Evolutionary conservation across 768 basidiomycete species (phyloP).

Genomic region (Calvatia gigantea): DNA sequence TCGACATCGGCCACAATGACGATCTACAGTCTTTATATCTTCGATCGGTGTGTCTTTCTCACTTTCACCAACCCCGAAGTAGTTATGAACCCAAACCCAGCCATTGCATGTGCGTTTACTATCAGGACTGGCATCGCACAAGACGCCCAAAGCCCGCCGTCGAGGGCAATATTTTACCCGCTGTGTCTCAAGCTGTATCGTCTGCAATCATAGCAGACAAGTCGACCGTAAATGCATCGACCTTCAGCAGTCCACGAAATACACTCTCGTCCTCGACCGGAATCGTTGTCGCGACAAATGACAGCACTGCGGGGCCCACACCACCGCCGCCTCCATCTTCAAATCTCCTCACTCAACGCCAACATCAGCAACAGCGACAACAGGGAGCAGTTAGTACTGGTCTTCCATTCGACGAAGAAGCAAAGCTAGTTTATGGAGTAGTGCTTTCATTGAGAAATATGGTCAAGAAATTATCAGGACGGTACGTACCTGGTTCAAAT

Average conservation of each 20-base stretch:
- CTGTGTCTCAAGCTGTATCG: slow-evolving; percentile 69
- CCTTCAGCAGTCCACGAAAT: slow-evolving; percentile 58
- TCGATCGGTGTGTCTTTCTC: slow-evolving; percentile 62
- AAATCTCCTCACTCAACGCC: slow-evolving; percentile 28
- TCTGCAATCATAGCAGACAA: slow-evolving; percentile 26
- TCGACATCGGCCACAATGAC: slow-evolving; percentile 50
- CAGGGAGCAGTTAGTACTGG: slow-evolving; percentile 41
- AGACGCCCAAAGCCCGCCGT: slow-evolving; percentile 69
- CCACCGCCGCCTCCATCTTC: slow-evolving; percentile 35
- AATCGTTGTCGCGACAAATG: slow-evolving; percentile 61
- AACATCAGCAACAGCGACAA: slow-evolving; percentile 29
- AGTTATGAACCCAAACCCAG: slow-evolving; percentile 33
- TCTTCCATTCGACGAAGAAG: slow-evolving; percentile 94
- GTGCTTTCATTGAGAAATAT: slow-evolving; percentile 88
- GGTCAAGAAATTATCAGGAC: slow-evolving; percentile 89
- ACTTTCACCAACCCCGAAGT: neutral
- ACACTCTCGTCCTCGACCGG: slow-evolving; percentile 64
- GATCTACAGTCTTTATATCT: slow-evolving; percentile 91
- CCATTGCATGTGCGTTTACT: slow-evolving; percentile 91
- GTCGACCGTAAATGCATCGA: slow-evolving; percentile 29
- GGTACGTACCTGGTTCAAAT: slow-evolving; percentile 41
- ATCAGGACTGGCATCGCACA: slow-evolving; percentile 92
- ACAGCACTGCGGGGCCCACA: slow-evolving; percentile 31
- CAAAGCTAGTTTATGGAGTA: slow-evolving; percentile 96
- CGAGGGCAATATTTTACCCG: slow-evolving; percentile 72